A percentile compares a stretch with the other conserved stretches of the same genome.
Evolutionary conservation across 176 grass and related monocot genomes (phyloP).

Genomic region (Carex pumila): DNA sequence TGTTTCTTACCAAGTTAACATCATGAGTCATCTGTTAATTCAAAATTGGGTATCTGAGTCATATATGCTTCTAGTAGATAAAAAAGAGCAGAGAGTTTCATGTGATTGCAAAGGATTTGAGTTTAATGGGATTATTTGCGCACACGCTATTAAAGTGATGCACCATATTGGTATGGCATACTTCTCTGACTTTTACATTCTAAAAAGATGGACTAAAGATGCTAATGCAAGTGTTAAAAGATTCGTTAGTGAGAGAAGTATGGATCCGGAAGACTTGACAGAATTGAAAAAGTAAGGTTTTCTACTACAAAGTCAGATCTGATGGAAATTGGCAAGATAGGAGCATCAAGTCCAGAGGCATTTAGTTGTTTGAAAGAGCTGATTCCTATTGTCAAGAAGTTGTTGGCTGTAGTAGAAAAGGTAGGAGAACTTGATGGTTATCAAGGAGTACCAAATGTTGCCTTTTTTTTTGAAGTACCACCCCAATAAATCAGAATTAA

Average conservation of each 20-base stretch:
- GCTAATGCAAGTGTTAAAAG: not conserved
- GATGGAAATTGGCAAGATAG: not conserved
- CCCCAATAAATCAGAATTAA: too few relatives aligned
- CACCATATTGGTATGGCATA: not conserved
- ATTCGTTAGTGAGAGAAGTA: not conserved
- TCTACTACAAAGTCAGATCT: not conserved
- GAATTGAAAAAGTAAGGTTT: not conserved
- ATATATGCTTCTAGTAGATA: slow-evolving; percentile 18
- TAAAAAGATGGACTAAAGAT: slow-evolving; percentile 29
- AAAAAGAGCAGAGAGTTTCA: not conserved
- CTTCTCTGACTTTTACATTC: slow-evolving; percentile 23
- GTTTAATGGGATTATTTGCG: slow-evolving; percentile 24
- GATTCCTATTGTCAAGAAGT: too few relatives aligned
- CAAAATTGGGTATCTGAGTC: slow-evolving; percentile 5
- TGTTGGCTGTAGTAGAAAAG: too few relatives aligned
- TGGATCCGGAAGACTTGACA: not conserved
- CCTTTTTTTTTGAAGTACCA: too few relatives aligned
- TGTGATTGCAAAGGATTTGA: slow-evolving; percentile 31
- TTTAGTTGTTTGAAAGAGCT: too few relatives aligned
- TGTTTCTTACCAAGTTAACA: not conserved
- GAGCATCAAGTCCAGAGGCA: not conserved
- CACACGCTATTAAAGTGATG: slow-evolving; percentile 30
- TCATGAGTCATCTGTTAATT: not conserved
- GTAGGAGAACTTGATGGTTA: too few relatives aligned
- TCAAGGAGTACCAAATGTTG: too few relatives aligned